Conservation (phyloP, 2,329 filamentous ascomycete genomes). For the Fusarium cicatricum region DNA sequence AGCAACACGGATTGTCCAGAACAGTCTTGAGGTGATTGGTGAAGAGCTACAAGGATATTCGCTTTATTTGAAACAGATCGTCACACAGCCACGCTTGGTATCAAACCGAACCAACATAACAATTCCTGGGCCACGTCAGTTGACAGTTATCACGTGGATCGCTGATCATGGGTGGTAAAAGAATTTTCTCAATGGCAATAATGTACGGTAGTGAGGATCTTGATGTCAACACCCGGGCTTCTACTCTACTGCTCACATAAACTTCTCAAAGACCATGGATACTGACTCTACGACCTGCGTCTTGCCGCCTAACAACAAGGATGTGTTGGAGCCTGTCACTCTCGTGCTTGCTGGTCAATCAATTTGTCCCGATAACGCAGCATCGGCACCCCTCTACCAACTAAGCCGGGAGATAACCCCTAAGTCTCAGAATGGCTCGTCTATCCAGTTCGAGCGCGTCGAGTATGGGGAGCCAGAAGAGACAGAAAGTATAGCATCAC, state of each 20-base stretch:
- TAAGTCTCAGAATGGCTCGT: constrained; percentile 5
- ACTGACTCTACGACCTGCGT: neutral
- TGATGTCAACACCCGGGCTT: too few species aligned
- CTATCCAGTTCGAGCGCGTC: constrained; percentile 21
- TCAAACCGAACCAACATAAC: too few species aligned
- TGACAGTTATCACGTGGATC: too few species aligned
- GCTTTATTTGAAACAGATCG: too few species aligned
- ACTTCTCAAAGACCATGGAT: neutral
- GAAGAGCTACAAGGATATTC: too few species aligned
- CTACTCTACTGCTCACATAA: too few species aligned
- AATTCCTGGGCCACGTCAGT: too few species aligned
- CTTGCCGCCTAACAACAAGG: neutral
- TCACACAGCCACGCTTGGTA: too few species aligned
- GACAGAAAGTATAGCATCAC: neutral
- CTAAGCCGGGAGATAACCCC: constrained; percentile 12
- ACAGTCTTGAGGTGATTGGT: too few species aligned
- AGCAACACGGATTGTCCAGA: too few species aligned
- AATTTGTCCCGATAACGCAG: neutral
- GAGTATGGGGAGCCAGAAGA: neutral
- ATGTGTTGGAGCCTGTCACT: neutral
- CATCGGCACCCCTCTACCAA: constrained; percentile 16
- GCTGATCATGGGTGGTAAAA: neutral
- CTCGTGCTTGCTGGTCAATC: constrained; percentile 17
- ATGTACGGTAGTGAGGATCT: neutral
- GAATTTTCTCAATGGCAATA: too few species aligned